Conservation (phyloP, 805 yeast genomes). For the Lipomyces yamanashiensis region DNA sequence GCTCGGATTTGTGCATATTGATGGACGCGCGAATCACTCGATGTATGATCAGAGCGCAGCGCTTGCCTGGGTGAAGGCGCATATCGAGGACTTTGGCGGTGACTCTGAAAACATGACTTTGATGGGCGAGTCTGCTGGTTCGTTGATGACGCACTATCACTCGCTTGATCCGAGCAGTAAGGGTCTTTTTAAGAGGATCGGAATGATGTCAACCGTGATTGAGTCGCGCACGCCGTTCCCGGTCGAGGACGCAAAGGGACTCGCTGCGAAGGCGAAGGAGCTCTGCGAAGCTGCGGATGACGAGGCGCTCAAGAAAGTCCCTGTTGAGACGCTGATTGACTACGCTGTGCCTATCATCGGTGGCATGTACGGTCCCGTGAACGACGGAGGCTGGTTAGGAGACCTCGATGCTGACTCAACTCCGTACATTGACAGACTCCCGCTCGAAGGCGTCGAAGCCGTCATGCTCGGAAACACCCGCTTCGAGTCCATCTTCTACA, state of each 20-base stretch:
- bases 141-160: conserved; percentile 51
- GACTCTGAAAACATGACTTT: conserved; percentile 51
- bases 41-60: conserved; percentile 56
- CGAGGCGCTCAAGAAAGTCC: conserved; percentile 35
- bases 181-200: conserved; percentile 39
- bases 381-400: conserved; percentile 41
- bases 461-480: conserved; percentile 42
- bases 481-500: conserved; percentile 38
- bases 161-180: conserved; percentile 32
- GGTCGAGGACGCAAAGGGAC: conserved; percentile 33
- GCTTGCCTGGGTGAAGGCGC: conserved; percentile 52
- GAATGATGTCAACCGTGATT: conserved; percentile 42
- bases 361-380: conserved; percentile 40
- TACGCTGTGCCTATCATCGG: conserved; percentile 38
- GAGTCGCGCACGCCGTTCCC: conserved; percentile 38
- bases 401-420: background rate
- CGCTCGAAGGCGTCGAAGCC: conserved; percentile 32
- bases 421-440: conserved; percentile 26
- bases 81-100: conserved; percentile 55
- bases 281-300: conserved; percentile 29
- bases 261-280: conserved; percentile 30
- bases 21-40: conserved; percentile 49
- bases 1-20: conserved; percentile 50
- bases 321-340: conserved; percentile 39
- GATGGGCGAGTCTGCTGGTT: conserved; percentile 57